These are phyloP conservation scores for Leucogyrophana mollusca DNA, from an alignment of 768 basidiomycete species.

Conservation along the genomic window DNA sequence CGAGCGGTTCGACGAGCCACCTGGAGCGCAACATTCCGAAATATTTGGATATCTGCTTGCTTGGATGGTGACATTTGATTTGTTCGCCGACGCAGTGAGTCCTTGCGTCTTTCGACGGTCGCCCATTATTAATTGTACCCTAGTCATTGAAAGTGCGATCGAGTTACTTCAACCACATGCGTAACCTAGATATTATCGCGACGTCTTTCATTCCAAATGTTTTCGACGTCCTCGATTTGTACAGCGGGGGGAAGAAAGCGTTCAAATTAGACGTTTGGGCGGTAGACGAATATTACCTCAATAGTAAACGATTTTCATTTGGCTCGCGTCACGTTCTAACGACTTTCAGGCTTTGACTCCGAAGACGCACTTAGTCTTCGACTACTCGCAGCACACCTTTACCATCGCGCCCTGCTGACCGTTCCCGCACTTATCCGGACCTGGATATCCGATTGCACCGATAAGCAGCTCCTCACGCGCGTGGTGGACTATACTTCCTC, in stretches of 20 bases:
- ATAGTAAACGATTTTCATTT: conserved; percentile 45
- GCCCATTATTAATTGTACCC: neutral
- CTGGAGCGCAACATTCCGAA: conserved; percentile 17
- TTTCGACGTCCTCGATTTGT: conserved; percentile 64
- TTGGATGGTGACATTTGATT: conserved; percentile 89
- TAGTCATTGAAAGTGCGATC: conserved; percentile 88
- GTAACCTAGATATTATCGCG: conserved; percentile 63
- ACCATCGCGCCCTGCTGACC: conserved; percentile 80
- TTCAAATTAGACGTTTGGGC: conserved; percentile 87
- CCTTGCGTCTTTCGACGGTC: neutral
- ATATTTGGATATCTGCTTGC: conserved; percentile 71
- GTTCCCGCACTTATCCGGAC: conserved; percentile 83
- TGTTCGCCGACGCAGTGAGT: conserved; percentile 81
- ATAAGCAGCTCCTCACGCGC: conserved; percentile 79
- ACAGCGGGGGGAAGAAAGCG: conserved; percentile 58
- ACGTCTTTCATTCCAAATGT: conserved; percentile 69
- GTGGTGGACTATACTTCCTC: conserved; percentile 77
- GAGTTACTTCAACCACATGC: conserved; percentile 83
- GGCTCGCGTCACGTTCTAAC: neutral
- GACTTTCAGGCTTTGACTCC: conserved; percentile 53
- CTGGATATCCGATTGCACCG: conserved; percentile 87
- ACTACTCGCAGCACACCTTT: conserved; percentile 82
- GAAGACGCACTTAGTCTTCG: conserved; percentile 50
- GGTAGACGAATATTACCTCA: conserved; percentile 79
- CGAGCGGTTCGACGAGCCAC: conserved; percentile 39